Evolutionary conservation across 129 eudicot genomes (phyloP), one percentile per base, ranked within the genome.

Genomic region (Chrysanthemum makinoi): DNA sequence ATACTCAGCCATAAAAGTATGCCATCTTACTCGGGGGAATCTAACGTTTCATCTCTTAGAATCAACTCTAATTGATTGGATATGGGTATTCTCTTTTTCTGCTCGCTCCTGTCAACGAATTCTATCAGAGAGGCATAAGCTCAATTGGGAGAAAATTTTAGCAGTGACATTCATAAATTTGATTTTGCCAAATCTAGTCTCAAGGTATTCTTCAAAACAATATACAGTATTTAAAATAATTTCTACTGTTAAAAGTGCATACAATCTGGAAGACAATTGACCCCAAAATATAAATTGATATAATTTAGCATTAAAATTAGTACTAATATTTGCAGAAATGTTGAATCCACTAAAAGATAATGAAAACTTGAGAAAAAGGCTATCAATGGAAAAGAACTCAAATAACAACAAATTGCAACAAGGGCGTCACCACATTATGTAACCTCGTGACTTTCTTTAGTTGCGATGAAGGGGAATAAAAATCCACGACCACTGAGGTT

Each of bases 401-500:
- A 49, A n/a, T 26, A 26, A 26, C 28, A 26, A 26, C 28, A 26
- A 26, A 26, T 0, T 14, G 64, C 35, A 0, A 22, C 26, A 10
- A 59, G 64, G 5, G 18, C 28, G 10, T 56, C 12, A n/a, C 14
- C 5, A 56, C 28, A 18, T 22, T 56, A 18, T 18, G 4, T 7
- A 17, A 8, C 24, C 14, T 56, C 2, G 12, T 4, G 11, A 22
- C 17, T 19, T 22, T 59, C 64, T 22, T 59, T 2, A 9, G 13
- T 11, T 11, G 33, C 7, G 17, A 22, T 20, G 9, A 12, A 28
- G 35, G 65, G 65, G n/a, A 59, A 12, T 2, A 8, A 4, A 28
- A 61, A 24, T 28, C 17, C 66, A 61, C 17, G 18, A 60, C 61
- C 24, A 26, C 18, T 68, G 49, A 28, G 72, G 35, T 51, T 68